These are phyloP conservation scores for Apiospora arundinis DNA, from an alignment of 2,329 filamentous ascomycete species.

Conservation along the genomic window DNA sequence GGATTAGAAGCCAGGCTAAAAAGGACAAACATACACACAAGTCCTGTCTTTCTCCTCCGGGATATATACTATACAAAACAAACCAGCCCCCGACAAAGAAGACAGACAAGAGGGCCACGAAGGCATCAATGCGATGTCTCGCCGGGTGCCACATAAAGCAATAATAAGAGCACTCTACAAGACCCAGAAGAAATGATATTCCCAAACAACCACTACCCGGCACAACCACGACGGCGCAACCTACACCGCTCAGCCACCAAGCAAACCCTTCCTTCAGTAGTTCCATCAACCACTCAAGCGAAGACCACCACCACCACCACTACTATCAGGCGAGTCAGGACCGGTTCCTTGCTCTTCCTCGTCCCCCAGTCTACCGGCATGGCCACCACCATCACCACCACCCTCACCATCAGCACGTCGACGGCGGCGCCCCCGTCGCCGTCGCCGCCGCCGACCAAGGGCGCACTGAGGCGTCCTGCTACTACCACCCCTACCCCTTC, in stretches of 20 bases:
- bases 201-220: neutral
- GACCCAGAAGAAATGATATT: slow-evolving; percentile 1
- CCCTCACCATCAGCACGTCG: neutral
- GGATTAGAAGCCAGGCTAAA: neutral
- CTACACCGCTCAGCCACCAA: neutral
- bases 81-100: neutral
- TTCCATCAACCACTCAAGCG: neutral
- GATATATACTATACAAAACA: neutral
- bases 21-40: neutral
- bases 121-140: slow-evolving; percentile 8
- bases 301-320: neutral
- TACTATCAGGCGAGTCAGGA: neutral
- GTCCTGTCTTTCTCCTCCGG: neutral
- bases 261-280: neutral
- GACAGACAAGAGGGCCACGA: neutral
- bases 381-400: slow-evolving; percentile 4
- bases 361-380: neutral
- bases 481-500: neutral
- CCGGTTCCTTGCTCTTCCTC: neutral
- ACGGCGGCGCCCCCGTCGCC: neutral
- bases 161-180: slow-evolving; percentile 1
- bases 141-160: neutral
- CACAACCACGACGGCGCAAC: neutral
- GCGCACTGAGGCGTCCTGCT: neutral
- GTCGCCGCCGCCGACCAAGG: neutral